Evolutionary conservation across 2,329 filamentous ascomycete species (phyloP), one percentile per base, ranked within the genome.

Genomic region (Ophiostoma ulmi): DNA sequence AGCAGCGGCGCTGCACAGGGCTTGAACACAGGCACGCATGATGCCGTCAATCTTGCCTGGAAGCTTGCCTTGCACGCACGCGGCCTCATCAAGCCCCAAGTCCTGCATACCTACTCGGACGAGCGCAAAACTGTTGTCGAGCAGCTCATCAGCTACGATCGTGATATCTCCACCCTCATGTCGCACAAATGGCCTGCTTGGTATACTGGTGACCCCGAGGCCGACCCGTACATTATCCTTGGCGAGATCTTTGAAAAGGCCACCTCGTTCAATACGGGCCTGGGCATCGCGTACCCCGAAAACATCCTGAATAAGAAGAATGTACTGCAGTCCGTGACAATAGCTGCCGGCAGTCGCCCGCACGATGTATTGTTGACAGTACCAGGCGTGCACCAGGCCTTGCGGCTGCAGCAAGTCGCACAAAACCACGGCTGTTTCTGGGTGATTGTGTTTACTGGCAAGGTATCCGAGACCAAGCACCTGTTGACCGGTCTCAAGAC

Each of bases 1-100:
- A 86, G 83, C 0, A 87, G 87, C 1, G 88, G 89, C 74, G 87
- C 87, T 0, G 87, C 86, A 0, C 87, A 89, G 76, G 87, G 84
- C 4, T 83, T 86, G 81, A 86, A 86, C 72, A 83, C 84, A 14
- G 80, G 83, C 39, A 79, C 89, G 70, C 87, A 89, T 75, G 87
- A 89, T 72, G 82, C 82, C 2, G 83, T 82, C 76, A 84, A 84
- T 69, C 79, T 84, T 13, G 81, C 78, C 8, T 83, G 82, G 82
- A 83, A 83, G 74, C 75, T 83, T 5, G 79, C 78, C 5, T 76
- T 78, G 20, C 70, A 77, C 0, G 75, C 69, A 76, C 0, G 76
- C 73, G 1, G 73, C 4, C 41, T 72, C n/a, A 11, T 69, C 6
- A 3, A 17, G 5, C 70, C 72, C 20, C 36, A 38, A 8, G 69